Evolutionary conservation across 495 filamentous ascomycete genomes (phyloP).

Genomic region (Talaromyces proteolyticus): DNA sequence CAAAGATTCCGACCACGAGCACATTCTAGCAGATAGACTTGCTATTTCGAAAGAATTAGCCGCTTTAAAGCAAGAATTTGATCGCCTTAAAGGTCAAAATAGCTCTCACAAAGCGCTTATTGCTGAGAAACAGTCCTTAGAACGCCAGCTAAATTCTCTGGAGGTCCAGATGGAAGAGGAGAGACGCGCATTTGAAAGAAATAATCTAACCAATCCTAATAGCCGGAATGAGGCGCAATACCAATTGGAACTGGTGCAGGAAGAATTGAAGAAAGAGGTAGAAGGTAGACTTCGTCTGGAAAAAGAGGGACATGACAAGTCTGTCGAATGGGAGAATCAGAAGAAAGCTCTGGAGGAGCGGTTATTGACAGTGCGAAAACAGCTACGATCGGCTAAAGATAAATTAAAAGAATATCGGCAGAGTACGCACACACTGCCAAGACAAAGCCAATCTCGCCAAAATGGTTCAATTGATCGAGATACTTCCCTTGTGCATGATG

Average conservation of each 20-base stretch:
- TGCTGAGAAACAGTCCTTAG: constrained; percentile 68
- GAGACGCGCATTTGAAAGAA: constrained; percentile 60
- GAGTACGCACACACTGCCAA: constrained; percentile 14
- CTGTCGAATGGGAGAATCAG: constrained; percentile 45
- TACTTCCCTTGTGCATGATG: constrained; percentile 34
- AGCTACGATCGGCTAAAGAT: constrained; percentile 60
- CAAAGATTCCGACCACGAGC: constrained; percentile 59
- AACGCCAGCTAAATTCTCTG: constrained; percentile 65
- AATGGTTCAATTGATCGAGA: constrained; percentile 27
- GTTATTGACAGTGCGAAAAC: constrained; percentile 59
- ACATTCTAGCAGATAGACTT: constrained; percentile 70
- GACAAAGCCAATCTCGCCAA: constrained; percentile 9
- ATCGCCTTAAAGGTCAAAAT: constrained; percentile 68
- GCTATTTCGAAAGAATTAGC: constrained; percentile 66
- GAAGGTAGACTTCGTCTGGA: constrained; percentile 30
- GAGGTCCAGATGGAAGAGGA: constrained; percentile 78
- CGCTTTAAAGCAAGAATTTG: constrained; percentile 66
- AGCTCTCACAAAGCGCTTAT: constrained; percentile 58
- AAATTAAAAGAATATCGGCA: constrained; percentile 57
- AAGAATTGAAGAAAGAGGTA: constrained; percentile 39
- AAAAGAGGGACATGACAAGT: constrained; percentile 20
- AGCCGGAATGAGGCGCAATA: constrained; percentile 33
- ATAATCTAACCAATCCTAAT: constrained; percentile 41
- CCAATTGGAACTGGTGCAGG: constrained; percentile 12
- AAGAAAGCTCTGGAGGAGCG: constrained; percentile 58